These are phyloP conservation scores for Citrus inodora DNA, from an alignment of 345 rosid genomes.

Conservation along the genomic window DNA sequence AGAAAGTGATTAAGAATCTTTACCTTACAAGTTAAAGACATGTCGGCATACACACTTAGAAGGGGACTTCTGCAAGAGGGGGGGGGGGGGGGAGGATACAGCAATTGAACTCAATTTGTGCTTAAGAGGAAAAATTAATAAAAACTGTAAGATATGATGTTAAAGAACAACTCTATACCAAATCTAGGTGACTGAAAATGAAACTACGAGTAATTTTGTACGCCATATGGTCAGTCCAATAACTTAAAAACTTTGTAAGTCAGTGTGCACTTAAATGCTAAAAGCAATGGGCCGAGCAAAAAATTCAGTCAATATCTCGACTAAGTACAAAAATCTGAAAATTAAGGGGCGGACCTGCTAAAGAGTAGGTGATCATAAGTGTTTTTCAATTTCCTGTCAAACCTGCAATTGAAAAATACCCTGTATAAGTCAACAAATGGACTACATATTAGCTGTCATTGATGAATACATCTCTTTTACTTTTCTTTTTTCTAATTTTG, in stretches of 20 bases:
- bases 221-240: neutral
- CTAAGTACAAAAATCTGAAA: neutral
- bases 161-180: neutral
- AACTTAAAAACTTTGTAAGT: neutral
- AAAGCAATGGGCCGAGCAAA: neutral
- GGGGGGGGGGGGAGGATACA: neutral
- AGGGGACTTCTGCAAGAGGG: constrained; percentile 71
- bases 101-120: neutral
- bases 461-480: neutral
- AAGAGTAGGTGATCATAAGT: constrained; percentile 88
- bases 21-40: constrained; percentile 96
- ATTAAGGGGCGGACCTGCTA: constrained; percentile 62
- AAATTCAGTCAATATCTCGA: neutral
- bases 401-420: constrained; percentile 52
- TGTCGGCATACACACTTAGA: constrained; percentile 94
- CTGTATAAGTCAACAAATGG: neutral
- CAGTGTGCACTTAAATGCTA: neutral
- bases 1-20: constrained; percentile 3
- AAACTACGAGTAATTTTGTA: neutral
- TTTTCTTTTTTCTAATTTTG: neutral
- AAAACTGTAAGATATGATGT: neutral
- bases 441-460: neutral
- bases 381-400: constrained; percentile 86
- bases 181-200: neutral
- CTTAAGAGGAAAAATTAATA: neutral